Percentiles rank a stretch among this genome's conserved stretches.
Evolutionary conservation across 805 yeast species (phyloP).

Genomic region (Starmera pachycereana): DNA sequence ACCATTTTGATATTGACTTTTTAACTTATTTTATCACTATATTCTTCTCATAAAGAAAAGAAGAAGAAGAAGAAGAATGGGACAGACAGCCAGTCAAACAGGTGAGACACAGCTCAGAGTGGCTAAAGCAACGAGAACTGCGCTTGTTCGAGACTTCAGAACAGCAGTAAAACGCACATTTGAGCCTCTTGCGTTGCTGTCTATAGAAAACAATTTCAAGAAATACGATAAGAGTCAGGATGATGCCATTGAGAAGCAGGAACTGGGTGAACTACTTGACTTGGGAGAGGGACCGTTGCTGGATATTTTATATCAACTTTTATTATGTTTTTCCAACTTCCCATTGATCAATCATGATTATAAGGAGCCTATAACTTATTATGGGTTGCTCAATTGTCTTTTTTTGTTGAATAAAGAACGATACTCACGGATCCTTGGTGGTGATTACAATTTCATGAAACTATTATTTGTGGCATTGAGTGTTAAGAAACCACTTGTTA

Average conservation of each 20-base stretch:
- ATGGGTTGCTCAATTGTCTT: constrained; percentile 33
- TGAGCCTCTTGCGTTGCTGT: constrained; percentile 25
- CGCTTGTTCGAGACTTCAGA: too few relatives aligned
- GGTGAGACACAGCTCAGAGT: constrained; percentile 7
- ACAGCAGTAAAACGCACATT: constrained; percentile 7
- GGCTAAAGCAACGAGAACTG: too few relatives aligned
- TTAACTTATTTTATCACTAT: too few relatives aligned
- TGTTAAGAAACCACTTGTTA: constrained; percentile 7
- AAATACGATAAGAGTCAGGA: constrained; percentile 13
- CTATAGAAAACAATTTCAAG: constrained; percentile 16
- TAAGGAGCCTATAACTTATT: constrained; percentile 22
- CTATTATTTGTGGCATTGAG: constrained; percentile 40
- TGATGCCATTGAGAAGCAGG: constrained; percentile 16
- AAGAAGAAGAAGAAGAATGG: constrained; percentile 8
- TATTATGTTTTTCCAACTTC: constrained; percentile 34
- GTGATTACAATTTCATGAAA: constrained; percentile 29
- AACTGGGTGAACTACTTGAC: constrained; percentile 23
- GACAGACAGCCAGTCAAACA: constrained; percentile 13
- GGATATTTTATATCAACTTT: constrained; percentile 27
- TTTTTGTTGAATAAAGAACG: constrained; percentile 34
- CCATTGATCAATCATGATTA: constrained; percentile 34
- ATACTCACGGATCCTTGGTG: constrained; percentile 24
- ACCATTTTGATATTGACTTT: too few relatives aligned
- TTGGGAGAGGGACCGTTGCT: constrained; percentile 25
- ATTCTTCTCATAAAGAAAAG: background rate